phyloP scores from a whole-genome alignment of 75 land plant species.

The Gnetum montanum region DNA sequence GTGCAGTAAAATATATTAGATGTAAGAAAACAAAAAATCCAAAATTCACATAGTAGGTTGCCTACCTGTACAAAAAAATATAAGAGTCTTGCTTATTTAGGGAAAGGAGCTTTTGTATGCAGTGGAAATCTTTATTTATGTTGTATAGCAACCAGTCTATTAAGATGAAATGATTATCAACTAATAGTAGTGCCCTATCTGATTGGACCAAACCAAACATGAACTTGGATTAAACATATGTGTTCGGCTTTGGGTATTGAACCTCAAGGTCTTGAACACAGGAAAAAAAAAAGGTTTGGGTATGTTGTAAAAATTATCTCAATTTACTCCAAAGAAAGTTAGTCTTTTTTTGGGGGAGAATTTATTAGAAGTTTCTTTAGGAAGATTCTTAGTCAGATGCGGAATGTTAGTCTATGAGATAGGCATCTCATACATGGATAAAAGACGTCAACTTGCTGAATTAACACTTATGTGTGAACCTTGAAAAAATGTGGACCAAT shows the following conservation, averaged over 20 bases:
- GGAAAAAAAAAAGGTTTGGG: neutral
- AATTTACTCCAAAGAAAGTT: slow-evolving; percentile 9
- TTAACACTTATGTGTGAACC: slow-evolving; percentile 6
- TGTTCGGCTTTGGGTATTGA: slow-evolving; percentile 11
- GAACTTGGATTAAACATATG: neutral
- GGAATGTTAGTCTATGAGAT: slow-evolving; percentile 14
- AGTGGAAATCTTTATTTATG: slow-evolving; percentile 2
- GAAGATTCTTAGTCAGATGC: slow-evolving; percentile 15
- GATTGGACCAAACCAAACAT: neutral
- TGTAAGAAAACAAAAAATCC: too few species aligned
- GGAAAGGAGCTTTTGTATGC: slow-evolving; percentile 4
- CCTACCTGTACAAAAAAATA: slow-evolving; percentile 5
- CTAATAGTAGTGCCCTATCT: slow-evolving; percentile 6
- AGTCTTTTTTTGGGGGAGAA: slow-evolving; percentile 16
- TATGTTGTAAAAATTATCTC: slow-evolving; percentile 14
- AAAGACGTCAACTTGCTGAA: slow-evolving; percentile 6
- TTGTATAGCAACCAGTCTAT: slow-evolving; percentile 1
- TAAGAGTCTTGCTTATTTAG: neutral
- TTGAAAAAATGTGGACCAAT: neutral
- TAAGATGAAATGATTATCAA: slow-evolving; percentile 1
- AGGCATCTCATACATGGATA: slow-evolving; percentile 13
- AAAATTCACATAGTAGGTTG: neutral
- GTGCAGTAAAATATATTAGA: too few species aligned
- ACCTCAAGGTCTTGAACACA: neutral
- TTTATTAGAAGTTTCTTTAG: slow-evolving; percentile 14